A percentile compares a stretch with the other conserved stretches of the same genome.
Conservation (phyloP, 768 basidiomycete genomes). For the Kondoa malvinella region DNA sequence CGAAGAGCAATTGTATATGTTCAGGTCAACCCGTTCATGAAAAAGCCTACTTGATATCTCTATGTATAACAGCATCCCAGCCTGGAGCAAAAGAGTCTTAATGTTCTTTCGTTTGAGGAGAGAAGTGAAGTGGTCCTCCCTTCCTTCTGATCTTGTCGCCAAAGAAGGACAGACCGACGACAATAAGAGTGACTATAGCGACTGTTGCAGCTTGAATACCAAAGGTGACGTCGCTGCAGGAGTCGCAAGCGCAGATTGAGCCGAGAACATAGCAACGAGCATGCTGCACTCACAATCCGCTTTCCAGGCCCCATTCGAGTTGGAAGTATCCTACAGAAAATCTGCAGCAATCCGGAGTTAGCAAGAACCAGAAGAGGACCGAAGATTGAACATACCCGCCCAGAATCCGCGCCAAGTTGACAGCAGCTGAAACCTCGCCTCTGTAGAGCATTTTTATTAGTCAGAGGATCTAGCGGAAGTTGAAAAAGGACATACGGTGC, state of each 20-base stretch:
- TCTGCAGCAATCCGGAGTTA: neutral
- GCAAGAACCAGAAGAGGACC: neutral
- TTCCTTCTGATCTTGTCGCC: slow-evolving; percentile 19
- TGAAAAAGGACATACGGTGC: slow-evolving; percentile 13
- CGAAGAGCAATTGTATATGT: too few species aligned
- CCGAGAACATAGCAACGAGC: neutral
- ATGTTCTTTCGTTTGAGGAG: too few species aligned
- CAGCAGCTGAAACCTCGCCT: neutral
- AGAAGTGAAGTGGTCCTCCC: slow-evolving; percentile 19
- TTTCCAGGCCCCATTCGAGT: slow-evolving; percentile 13
- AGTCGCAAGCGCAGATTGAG: neutral
- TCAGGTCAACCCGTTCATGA: too few species aligned
- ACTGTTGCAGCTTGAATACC: neutral
- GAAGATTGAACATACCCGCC: neutral
- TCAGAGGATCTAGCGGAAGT: slow-evolving; percentile 4
- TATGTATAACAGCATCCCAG: too few species aligned
- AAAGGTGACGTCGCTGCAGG: neutral
- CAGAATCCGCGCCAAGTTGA: neutral
- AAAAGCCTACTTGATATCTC: too few species aligned
- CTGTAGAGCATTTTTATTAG: neutral
- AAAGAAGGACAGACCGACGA: slow-evolving; percentile 11
- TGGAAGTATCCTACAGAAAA: slow-evolving; percentile 17
- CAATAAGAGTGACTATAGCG: slow-evolving; percentile 11
- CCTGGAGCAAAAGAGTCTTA: too few species aligned
- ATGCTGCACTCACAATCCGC: slow-evolving; percentile 7